These are phyloP conservation scores for Rugonectria rugulosa DNA, from an alignment of 2,329 filamentous ascomycete genomes.

Conservation along the genomic window DNA sequence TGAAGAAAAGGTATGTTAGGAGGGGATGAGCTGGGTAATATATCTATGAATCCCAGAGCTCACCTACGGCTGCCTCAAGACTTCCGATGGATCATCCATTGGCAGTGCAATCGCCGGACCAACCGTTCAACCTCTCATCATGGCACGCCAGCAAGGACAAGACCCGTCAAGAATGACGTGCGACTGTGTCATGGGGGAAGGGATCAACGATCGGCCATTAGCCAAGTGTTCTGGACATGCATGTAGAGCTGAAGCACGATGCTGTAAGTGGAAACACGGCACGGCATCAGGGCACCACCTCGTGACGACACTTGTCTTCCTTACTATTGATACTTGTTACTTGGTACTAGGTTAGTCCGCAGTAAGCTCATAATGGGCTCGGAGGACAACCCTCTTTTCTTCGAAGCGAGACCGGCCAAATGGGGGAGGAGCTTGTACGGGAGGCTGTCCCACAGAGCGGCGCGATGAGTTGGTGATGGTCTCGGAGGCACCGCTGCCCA, in stretches of 20 bases:
- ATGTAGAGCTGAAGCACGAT: constrained; percentile 16
- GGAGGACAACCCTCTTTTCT: background rate
- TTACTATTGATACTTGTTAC: too few relatives aligned
- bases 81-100: background rate
- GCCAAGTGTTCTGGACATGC: background rate
- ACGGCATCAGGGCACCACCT: background rate
- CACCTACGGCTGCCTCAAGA: too few relatives aligned
- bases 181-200: constrained; percentile 21
- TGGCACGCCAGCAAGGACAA: constrained; percentile 15
- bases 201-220: constrained; percentile 11
- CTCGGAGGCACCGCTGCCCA: constrained; percentile 7
- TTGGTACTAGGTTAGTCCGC: too few relatives aligned
- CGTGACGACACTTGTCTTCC: too few relatives aligned
- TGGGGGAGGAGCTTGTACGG: too few relatives aligned
- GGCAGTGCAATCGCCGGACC: background rate
- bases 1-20: background rate
- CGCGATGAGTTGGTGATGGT: background rate
- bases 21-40: background rate
- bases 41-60: background rate
- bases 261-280: constrained; percentile 5
- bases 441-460: background rate
- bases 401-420: too few relatives aligned
- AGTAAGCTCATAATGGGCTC: too few relatives aligned
- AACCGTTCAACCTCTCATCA: background rate
- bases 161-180: constrained; percentile 32